Conservation (phyloP, 768 basidiomycete genomes). For the Fomitopsis pulvina region DNA sequence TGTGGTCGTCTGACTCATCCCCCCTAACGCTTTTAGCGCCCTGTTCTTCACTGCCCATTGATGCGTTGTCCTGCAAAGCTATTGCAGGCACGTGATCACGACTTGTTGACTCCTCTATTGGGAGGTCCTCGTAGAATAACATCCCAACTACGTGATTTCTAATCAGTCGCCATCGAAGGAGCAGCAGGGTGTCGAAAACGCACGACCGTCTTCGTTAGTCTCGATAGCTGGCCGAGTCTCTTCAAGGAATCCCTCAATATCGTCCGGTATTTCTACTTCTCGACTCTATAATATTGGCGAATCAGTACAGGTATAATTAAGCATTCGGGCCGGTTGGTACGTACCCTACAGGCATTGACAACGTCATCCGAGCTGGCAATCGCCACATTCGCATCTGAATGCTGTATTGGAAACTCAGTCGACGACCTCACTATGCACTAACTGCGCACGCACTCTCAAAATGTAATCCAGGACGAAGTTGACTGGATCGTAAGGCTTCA, state of each 20-base stretch:
- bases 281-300: neutral
- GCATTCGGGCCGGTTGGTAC: neutral
- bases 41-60: too few species aligned
- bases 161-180: neutral
- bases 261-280: conserved; percentile 4
- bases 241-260: neutral
- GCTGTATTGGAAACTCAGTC: conserved; percentile 1
- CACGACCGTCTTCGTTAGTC: conserved; percentile 7
- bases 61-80: too few species aligned
- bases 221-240: conserved; percentile 3
- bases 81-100: too few species aligned
- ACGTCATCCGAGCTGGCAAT: conserved; percentile 11
- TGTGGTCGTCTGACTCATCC: too few species aligned
- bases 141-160: conserved; percentile 2
- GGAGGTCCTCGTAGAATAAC: neutral
- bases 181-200: too few species aligned
- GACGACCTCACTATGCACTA: neutral
- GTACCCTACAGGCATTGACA: conserved; percentile 5
- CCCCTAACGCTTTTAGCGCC: too few species aligned
- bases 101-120: too few species aligned
- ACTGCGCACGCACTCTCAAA: neutral
- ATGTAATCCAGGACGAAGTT: conserved; percentile 12
- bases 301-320: neutral
- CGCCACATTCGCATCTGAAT: conserved; percentile 8
- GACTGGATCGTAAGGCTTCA: conserved; percentile 8